Percentiles rank a stretch among this genome's conserved stretches.
These are phyloP conservation scores for Zygosaccharomyces bailii DNA, from an alignment of 805 yeast genomes.

Conservation along the genomic window DNA sequence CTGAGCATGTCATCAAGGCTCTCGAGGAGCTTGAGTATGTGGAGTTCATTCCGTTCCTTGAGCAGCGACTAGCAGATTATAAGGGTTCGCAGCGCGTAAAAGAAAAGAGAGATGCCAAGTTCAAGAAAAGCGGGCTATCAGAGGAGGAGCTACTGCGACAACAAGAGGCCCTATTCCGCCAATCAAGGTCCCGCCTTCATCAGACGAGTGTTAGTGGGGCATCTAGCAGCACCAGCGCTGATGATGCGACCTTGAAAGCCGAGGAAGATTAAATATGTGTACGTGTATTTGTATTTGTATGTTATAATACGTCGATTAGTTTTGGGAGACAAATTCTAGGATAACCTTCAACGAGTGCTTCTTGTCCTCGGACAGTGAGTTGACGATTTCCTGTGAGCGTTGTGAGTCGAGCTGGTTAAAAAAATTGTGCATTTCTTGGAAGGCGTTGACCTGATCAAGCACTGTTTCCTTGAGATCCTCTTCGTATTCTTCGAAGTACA, in stretches of 20 bases:
- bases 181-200: constrained; percentile 64
- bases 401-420: constrained; percentile 46
- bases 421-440: constrained; percentile 57
- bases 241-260: constrained; percentile 13
- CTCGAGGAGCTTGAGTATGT: constrained; percentile 80
- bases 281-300: background rate
- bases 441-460: constrained; percentile 70
- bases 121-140: constrained; percentile 85
- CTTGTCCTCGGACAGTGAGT: constrained; percentile 32
- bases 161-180: constrained; percentile 88
- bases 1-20: constrained; percentile 93
- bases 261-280: constrained; percentile 14
- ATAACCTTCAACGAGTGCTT: constrained; percentile 31
- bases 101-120: constrained; percentile 87
- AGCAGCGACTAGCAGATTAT: constrained; percentile 77
- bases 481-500: constrained; percentile 57
- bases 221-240: constrained; percentile 13
- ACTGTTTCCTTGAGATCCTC: constrained; percentile 78
- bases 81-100: constrained; percentile 84
- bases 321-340: constrained; percentile 33
- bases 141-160: constrained; percentile 90
- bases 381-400: constrained; percentile 41
- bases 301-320: constrained; percentile 10
- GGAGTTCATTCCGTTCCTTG: constrained; percentile 78
- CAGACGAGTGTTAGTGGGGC: constrained; percentile 21